phyloP scores from a whole-genome alignment of 495 filamentous ascomycete genomes.

The Talaromyces proteolyticus region DNA sequence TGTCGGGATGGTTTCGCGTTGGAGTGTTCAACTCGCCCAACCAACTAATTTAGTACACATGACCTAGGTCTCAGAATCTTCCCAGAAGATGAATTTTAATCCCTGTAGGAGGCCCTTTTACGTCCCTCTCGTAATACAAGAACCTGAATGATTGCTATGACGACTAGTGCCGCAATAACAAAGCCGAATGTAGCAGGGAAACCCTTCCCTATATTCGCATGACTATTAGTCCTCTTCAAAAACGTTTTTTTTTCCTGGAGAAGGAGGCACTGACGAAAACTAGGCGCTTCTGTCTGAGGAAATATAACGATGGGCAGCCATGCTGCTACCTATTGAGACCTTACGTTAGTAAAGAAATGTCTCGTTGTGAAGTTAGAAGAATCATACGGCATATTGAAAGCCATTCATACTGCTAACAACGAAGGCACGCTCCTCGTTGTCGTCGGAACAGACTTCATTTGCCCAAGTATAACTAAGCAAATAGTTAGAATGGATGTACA shows the following conservation, averaged over 20 bases:
- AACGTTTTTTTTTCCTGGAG: neutral
- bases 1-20: no score
- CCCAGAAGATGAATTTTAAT: no score
- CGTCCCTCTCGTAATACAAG: constrained; percentile 12
- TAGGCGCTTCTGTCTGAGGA: constrained; percentile 13
- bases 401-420: constrained; percentile 18
- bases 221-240: neutral
- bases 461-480: constrained; percentile 14
- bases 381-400: constrained; percentile 17
- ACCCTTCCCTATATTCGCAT: constrained; percentile 16
- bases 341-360: no score
- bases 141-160: constrained; percentile 14
- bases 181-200: constrained; percentile 20
- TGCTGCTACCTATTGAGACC: no score
- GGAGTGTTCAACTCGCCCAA: no score
- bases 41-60: no score
- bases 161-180: constrained; percentile 16
- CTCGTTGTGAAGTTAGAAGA: no score
- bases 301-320: constrained; percentile 23
- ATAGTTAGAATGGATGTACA: neutral
- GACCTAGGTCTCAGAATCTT: no score
- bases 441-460: constrained; percentile 15
- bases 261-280: constrained; percentile 7
- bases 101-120: no score
- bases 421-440: constrained; percentile 17